Conservation (phyloP, 116 monocot genomes). For the Trichopus zeylanicus region DNA sequence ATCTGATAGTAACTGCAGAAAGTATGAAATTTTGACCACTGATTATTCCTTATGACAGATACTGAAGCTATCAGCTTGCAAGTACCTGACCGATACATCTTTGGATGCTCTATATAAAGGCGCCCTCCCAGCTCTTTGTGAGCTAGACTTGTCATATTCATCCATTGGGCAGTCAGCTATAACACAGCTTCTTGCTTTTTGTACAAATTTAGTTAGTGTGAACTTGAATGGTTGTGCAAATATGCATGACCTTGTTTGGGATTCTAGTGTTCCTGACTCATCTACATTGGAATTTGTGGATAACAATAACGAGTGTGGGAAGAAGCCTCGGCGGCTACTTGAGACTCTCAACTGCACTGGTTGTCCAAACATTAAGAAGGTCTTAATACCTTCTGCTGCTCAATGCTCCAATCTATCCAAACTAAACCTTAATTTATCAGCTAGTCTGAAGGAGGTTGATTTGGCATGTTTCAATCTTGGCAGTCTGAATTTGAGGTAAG, state of each 20-base stretch:
- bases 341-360: constrained; percentile 91
- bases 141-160: constrained; percentile 92
- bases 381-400: constrained; percentile 53
- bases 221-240: constrained; percentile 89
- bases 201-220: constrained; percentile 73
- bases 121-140: constrained; percentile 73
- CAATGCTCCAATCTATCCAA: constrained; percentile 52
- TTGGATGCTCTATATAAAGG: constrained; percentile 80
- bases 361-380: constrained; percentile 84
- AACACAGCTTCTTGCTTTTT: constrained; percentile 59
- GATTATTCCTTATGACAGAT: constrained; percentile 31
- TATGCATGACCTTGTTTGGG: constrained; percentile 71
- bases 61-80: constrained; percentile 93
- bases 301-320: constrained; percentile 1
- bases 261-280: constrained; percentile 11
- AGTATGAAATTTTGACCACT: neutral
- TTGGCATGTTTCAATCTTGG: constrained; percentile 67
- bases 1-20: too few relatives aligned
- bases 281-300: constrained; percentile 9
- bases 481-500: constrained; percentile 81
- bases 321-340: constrained; percentile 47
- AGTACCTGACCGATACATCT: constrained; percentile 72
- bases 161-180: constrained; percentile 78
- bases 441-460: constrained; percentile 89
- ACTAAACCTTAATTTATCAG: constrained; percentile 77